These are phyloP conservation scores for Pseudomonodictys pantanalensis DNA, from an alignment of 495 filamentous ascomycete species.

Conservation along the genomic window DNA sequence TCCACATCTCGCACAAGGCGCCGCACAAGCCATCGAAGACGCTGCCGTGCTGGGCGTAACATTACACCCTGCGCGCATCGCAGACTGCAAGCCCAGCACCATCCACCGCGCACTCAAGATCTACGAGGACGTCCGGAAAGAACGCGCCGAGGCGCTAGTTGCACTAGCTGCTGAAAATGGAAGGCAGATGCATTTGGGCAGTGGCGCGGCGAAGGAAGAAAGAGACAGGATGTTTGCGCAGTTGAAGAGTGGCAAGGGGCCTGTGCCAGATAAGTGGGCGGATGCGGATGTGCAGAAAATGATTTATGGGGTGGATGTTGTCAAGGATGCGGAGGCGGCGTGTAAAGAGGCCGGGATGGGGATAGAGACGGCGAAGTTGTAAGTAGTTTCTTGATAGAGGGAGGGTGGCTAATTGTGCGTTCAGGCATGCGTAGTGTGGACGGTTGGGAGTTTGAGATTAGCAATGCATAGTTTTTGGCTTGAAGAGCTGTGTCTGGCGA, in stretches of 20 bases:
- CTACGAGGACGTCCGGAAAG: conserved; percentile 71
- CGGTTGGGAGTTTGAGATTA: too few species aligned
- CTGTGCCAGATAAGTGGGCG: conserved; percentile 76
- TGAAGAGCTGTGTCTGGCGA: too few species aligned
- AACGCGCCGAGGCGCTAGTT: conserved; percentile 65
- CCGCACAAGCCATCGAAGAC: conserved; percentile 83
- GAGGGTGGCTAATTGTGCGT: too few species aligned
- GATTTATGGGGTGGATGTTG: conserved; percentile 71
- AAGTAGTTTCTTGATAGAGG: conserved; percentile 8
- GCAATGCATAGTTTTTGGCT: too few species aligned
- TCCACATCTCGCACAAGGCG: conserved; percentile 75
- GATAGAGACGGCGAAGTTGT: conserved; percentile 25
- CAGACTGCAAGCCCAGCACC: conserved; percentile 51
- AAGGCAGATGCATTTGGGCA: conserved; percentile 67
- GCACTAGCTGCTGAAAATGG: conserved; percentile 67
- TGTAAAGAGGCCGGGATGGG: conserved; percentile 51
- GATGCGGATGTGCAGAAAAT: conserved; percentile 73
- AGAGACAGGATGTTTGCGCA: conserved; percentile 68
- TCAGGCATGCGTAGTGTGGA: too few species aligned
- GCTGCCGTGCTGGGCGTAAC: conserved; percentile 68
- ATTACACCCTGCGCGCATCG: conserved; percentile 49
- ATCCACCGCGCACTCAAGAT: conserved; percentile 65
- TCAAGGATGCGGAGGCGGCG: conserved; percentile 56
- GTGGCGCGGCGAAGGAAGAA: conserved; percentile 72
- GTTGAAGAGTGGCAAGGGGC: conserved; percentile 56